Base-by-base conservation (phyloP, 495 filamentous ascomycete species). In the Aspergillus incahuasiensis region DNA sequence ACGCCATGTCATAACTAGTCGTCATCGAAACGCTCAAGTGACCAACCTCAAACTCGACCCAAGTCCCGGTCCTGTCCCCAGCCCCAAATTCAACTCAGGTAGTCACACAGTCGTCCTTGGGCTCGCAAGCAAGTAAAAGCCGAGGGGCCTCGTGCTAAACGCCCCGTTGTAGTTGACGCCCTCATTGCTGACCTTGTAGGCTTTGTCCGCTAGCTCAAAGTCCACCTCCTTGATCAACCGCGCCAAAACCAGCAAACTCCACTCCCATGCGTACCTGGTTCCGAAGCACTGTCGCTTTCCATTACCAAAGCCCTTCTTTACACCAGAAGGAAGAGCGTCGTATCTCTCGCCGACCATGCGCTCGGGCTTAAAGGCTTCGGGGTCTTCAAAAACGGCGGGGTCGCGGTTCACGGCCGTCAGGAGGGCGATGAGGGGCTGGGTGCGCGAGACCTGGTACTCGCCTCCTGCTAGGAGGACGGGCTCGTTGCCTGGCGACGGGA, bases 281-380 rank as follows among this genome's bases (percentile, higher is more conserved):
- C 86, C 87, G 43, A 85, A 79, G 55, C 87, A 90, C 58, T 78
- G 77, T 35, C 87, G 66, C 74, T 84, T 84, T 18, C 87, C 87
- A 55, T 88, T 88, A 2, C 87, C 87, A 52, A 87, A 90, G 35
- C 74, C 75, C 59, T 86, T 88, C 80, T 84, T 87, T 7, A 81
- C 82, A 0, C 74, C 80, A 5, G 66, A 56, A 0, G 85, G 85
- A 39, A 88, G 63, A 20, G 63, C 68, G 9, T 84, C 80, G 63
- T 85, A 89, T 15, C 74, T 69, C 57, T 86, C 81, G 28, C 83
- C 84, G 38, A 87, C 60, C 81, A 90, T 87, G 19, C 86, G 77
- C 69, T 88, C 85, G 0, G 86, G 86, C 57, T 66, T 70, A 75
- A 90, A 90, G 6, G 73, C 75, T 19, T 84, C 71, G 1, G 85